These are phyloP conservation scores for Aspergillus clavatus DNA, from an alignment of 2,329 filamentous ascomycete genomes.

Conservation along the genomic window DNA sequence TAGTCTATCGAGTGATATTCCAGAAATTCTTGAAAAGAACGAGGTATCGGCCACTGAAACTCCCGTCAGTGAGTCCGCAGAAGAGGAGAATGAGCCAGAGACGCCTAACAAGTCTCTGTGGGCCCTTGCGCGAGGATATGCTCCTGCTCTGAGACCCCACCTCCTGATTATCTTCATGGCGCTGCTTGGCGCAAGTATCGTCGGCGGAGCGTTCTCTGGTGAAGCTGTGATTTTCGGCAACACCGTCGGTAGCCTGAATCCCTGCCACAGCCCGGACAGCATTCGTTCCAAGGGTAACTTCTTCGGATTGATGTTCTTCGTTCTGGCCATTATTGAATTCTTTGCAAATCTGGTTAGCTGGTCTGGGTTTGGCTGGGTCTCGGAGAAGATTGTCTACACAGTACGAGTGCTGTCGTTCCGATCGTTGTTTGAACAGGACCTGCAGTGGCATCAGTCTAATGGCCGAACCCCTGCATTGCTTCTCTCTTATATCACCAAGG, in stretches of 20 bases:
- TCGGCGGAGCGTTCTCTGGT: conserved; percentile 55
- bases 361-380: conserved; percentile 53
- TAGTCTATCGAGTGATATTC: conserved; percentile 3
- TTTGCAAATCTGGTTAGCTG: conserved; percentile 59
- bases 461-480: conserved; percentile 58
- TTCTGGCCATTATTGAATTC: conserved; percentile 56
- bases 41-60: conserved; percentile 14
- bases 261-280: conserved; percentile 46
- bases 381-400: conserved; percentile 61
- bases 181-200: conserved; percentile 48
- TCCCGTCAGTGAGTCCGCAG: conserved; percentile 11
- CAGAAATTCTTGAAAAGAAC: conserved; percentile 12
- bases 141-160: conserved; percentile 34
- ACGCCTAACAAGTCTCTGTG: conserved; percentile 25
- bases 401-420: conserved; percentile 61
- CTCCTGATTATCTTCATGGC: conserved; percentile 44
- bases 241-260: conserved; percentile 53
- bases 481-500: conserved; percentile 64
- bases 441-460: conserved; percentile 67
- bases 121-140: conserved; percentile 25
- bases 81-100: conserved; percentile 25
- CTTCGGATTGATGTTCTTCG: conserved; percentile 56
- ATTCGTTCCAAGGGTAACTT: conserved; percentile 51
- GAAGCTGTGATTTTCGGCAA: conserved; percentile 58
- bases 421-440: conserved; percentile 60